Conservation (phyloP, 2,329 filamentous ascomycete species). For the Colletotrichum cuscutae region DNA sequence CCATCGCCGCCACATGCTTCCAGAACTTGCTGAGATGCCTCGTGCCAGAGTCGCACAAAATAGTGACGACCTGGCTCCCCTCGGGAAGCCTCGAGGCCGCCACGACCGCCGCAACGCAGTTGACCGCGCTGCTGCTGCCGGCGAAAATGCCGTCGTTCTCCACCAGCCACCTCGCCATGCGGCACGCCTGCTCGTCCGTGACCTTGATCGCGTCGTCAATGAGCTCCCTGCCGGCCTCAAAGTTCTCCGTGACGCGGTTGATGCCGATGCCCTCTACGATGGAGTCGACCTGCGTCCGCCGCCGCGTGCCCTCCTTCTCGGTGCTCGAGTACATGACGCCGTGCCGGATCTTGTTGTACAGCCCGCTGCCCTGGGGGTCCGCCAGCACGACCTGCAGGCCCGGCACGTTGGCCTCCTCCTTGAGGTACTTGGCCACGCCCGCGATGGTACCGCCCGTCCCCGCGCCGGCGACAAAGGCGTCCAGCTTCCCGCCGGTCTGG, state of each 20-base stretch:
- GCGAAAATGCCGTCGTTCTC: constrained; percentile 96
- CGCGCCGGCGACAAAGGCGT: constrained; percentile 92
- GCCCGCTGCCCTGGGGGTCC: constrained; percentile 91
- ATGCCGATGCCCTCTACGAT: constrained; percentile 97
- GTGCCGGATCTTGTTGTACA: constrained; percentile 91
- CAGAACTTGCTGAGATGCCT: constrained; percentile 88
- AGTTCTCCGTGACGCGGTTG: constrained; percentile 93
- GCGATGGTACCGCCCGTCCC: constrained; percentile 95
- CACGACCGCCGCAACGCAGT: constrained; percentile 84
- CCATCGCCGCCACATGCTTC: constrained; percentile 76
- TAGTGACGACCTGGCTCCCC: constrained; percentile 78
- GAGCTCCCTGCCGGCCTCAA: constrained; percentile 85
- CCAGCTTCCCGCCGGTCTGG: constrained; percentile 79
- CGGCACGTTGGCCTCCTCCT: constrained; percentile 71
- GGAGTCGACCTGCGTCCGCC: constrained; percentile 91
- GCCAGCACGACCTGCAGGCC: constrained; percentile 81
- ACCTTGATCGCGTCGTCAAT: constrained; percentile 93
- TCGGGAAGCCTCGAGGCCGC: constrained; percentile 71
- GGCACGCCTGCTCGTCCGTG: constrained; percentile 86
- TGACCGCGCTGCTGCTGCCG: constrained; percentile 96
- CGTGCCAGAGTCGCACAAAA: constrained; percentile 87
- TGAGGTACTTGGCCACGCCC: constrained; percentile 85
- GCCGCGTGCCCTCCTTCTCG: constrained; percentile 89
- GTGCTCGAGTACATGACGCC: constrained; percentile 95
- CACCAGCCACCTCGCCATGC: constrained; percentile 96